A percentile compares a stretch with the other conserved stretches of the same genome.
phyloP scores from a whole-genome alignment of 1,284 basidiomycete species.

The Porogramme epimiltina region DNA sequence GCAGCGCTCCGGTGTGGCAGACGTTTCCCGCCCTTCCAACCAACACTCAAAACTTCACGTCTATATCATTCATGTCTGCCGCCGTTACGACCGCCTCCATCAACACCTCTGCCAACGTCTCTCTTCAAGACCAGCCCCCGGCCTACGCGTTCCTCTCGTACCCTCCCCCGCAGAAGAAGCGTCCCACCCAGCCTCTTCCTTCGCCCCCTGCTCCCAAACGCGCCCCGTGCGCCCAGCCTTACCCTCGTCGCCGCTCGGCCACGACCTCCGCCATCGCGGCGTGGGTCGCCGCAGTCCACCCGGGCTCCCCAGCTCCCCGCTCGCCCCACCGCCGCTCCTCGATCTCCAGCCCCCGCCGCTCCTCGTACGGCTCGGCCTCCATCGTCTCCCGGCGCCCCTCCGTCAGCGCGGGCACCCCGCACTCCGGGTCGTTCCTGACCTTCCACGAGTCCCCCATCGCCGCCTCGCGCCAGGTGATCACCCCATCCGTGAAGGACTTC shows the following conservation, averaged over 20 bases:
- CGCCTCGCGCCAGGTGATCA: conserved; percentile 24
- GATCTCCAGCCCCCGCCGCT: conserved; percentile 37
- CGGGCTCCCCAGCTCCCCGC: conserved; percentile 61
- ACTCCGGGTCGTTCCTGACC: conserved; percentile 44
- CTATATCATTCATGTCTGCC: conserved; percentile 24
- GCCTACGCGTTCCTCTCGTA: conserved; percentile 33
- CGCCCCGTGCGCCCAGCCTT: conserved; percentile 35
- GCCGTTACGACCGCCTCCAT: conserved; percentile 6
- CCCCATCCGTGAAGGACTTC: conserved; percentile 43
- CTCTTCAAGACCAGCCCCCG: conserved; percentile 18
- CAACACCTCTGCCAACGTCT: conserved; percentile 8
- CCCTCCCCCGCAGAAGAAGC: conserved; percentile 36
- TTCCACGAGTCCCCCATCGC: conserved; percentile 41
- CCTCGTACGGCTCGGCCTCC: conserved; percentile 24
- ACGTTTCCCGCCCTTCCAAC: conserved; percentile 8
- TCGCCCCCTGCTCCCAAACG: conserved; percentile 32
- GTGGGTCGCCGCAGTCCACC: conserved; percentile 65
- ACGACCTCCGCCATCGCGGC: conserved; percentile 42
- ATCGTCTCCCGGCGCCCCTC: conserved; percentile 38
- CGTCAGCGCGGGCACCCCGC: conserved; percentile 23
- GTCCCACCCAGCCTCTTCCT: conserved; percentile 33
- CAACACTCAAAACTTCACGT: conserved; percentile 3
- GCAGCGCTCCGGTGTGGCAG: neutral
- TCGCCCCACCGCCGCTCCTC: conserved; percentile 29
- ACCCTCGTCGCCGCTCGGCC: conserved; percentile 30